Evolutionary conservation across 192 early-diverging fungal genomes (phyloP).

Genomic region (Coemansia sp.): DNA sequence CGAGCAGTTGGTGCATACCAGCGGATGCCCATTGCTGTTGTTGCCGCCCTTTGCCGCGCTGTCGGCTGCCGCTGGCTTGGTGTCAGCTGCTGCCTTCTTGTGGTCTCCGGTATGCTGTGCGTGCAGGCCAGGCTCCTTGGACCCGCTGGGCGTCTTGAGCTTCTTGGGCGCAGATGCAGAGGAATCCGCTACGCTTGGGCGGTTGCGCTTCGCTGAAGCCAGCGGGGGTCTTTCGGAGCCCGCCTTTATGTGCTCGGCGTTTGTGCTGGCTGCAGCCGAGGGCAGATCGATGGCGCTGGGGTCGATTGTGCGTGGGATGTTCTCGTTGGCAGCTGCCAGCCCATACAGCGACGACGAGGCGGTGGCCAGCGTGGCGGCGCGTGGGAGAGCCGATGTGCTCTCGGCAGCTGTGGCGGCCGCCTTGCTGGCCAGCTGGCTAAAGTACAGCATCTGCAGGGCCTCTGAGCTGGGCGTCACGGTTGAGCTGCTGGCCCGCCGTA

Average conservation of each 20-base stretch:
- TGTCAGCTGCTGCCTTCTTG: background rate
- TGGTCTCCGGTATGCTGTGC: background rate
- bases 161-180: background rate
- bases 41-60: slow-evolving; percentile 5
- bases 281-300: slow-evolving; percentile 47
- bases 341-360: slow-evolving; percentile 16
- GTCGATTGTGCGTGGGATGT: slow-evolving; percentile 42
- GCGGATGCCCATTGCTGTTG: slow-evolving; percentile 29
- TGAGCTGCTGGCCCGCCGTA: slow-evolving; percentile 1
- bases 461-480: slow-evolving; percentile 12
- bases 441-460: slow-evolving; percentile 51
- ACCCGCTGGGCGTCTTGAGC: background rate
- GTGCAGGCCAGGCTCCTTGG: background rate
- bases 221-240: background rate
- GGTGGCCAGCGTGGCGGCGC: slow-evolving; percentile 12
- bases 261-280: background rate
- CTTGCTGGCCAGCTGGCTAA: slow-evolving; percentile 44
- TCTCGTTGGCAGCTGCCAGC: slow-evolving; percentile 11
- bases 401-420: slow-evolving; percentile 20
- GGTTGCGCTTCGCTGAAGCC: background rate
- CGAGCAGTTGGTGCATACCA: slow-evolving; percentile 74
- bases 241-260: background rate
- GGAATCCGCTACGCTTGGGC: background rate
- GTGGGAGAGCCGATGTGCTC: slow-evolving; percentile 14
- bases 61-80: background rate